phyloP scores from a whole-genome alignment of 305 asterid genomes.

The Fraxinus sp. region DNA sequence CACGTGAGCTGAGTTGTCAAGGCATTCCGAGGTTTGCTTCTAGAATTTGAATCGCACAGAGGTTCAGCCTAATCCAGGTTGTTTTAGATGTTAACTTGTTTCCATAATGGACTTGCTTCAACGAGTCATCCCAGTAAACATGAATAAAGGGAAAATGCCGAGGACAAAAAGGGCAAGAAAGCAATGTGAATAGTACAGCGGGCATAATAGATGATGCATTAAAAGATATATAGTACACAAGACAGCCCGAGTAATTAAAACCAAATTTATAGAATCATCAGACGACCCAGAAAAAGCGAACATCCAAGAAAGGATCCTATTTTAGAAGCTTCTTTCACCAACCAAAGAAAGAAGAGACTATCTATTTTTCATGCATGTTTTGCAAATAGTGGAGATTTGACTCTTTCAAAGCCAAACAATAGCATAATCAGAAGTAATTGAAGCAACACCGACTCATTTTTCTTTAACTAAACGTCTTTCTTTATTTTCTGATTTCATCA shows the following conservation, averaged over 20 bases:
- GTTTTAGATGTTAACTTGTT: constrained; percentile 68
- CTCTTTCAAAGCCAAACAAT: not conserved
- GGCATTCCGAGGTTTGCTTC: no score
- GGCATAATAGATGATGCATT: not conserved
- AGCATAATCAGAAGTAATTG: not conserved
- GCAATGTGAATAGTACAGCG: not conserved
- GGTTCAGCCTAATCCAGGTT: constrained; percentile 53
- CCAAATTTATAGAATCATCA: not conserved
- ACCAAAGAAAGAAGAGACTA: not conserved
- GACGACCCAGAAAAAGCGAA: not conserved
- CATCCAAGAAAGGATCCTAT: not conserved
- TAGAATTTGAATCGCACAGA: not conserved
- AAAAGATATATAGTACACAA: not conserved
- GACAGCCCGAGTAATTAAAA: not conserved
- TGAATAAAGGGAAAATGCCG: constrained; percentile 23
- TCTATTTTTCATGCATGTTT: not conserved
- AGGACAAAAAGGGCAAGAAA: not conserved
- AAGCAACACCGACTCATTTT: not conserved
- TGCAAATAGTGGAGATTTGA: not conserved
- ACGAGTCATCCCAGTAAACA: constrained; percentile 81
- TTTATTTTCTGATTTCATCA: not conserved
- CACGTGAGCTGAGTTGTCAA: no score
- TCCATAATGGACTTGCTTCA: constrained; percentile 78
- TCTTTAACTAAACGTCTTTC: not conserved
- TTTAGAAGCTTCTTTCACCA: not conserved